phyloP scores from a whole-genome alignment of 441 rosid genomes.

The Pelargonium fulgidum region DNA sequence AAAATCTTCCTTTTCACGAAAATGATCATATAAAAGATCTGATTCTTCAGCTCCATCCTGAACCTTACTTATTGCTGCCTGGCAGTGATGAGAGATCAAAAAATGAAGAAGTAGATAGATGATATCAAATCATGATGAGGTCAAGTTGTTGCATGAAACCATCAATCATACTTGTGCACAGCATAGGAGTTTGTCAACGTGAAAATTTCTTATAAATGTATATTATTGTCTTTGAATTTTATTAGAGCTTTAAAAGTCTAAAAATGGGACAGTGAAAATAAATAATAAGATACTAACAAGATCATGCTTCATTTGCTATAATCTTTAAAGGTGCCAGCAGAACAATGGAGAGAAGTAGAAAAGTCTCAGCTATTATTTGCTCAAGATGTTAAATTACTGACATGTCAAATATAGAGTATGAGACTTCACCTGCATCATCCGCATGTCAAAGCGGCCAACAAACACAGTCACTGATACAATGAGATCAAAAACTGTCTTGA shows the following conservation, averaged over 20 bases:
- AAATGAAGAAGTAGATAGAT: slow-evolving; percentile 5
- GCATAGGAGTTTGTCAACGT: not conserved
- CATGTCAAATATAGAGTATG: slow-evolving; percentile 1
- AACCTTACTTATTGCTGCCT: slow-evolving; percentile 87
- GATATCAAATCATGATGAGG: slow-evolving; percentile 1
- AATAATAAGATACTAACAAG: not conserved
- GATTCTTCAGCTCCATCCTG: slow-evolving; percentile 43
- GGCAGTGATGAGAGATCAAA: slow-evolving; percentile 20
- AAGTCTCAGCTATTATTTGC: not conserved
- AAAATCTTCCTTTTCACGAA: slow-evolving; percentile 58
- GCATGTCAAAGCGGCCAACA: slow-evolving; percentile 99
- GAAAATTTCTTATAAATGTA: not conserved
- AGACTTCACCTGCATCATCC: slow-evolving; percentile 92
- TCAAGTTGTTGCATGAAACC: not conserved
- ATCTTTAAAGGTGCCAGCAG: not conserved
- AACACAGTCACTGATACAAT: slow-evolving; percentile 93
- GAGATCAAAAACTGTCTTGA: slow-evolving; percentile 96
- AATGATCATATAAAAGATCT: slow-evolving; percentile 76
- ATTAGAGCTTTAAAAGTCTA: not conserved
- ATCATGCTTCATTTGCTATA: not conserved
- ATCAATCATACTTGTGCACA: not conserved
- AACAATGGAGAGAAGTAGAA: slow-evolving; percentile 7
- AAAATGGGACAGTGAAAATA: not conserved
- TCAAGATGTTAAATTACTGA: not conserved
- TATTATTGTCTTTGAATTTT: not conserved